Evolutionary conservation across 768 basidiomycete species (phyloP).

Genomic region (Hericium coralloides): DNA sequence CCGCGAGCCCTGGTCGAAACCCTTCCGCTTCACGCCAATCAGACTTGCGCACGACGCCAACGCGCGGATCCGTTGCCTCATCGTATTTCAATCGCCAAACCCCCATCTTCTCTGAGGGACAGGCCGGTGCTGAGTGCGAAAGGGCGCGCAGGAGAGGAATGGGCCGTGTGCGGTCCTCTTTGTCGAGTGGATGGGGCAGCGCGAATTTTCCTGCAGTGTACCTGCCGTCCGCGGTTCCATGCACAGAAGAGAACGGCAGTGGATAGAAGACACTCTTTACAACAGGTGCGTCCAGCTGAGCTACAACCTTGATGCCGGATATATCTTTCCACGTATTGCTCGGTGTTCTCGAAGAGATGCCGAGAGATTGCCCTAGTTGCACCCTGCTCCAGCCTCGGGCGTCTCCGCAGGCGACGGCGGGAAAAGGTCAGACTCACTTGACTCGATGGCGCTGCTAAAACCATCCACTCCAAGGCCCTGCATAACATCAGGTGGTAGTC

Average conservation of each 20-base stretch:
- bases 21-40: slow-evolving; percentile 64
- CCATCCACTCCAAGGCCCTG: neutral
- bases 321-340: too few species aligned
- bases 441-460: neutral
- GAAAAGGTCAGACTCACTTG: neutral
- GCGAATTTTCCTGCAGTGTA: slow-evolving; percentile 69
- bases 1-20: slow-evolving; percentile 26
- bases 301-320: neutral
- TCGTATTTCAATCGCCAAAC: slow-evolving; percentile 49
- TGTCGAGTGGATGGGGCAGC: slow-evolving; percentile 53
- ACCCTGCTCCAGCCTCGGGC: neutral
- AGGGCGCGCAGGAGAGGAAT: slow-evolving; percentile 21
- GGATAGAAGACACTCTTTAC: slow-evolving; percentile 48
- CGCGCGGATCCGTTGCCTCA: slow-evolving; percentile 60
- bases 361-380: too few species aligned
- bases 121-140: slow-evolving; percentile 17
- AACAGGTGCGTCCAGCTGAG: slow-evolving; percentile 14
- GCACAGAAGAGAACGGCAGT: slow-evolving; percentile 61
- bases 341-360: too few species aligned
- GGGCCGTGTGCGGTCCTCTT: slow-evolving; percentile 20
- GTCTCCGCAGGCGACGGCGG: neutral
- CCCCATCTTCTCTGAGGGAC: slow-evolving; percentile 14
- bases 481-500: neutral
- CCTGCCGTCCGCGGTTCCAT: slow-evolving; percentile 61
- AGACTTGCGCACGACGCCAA: slow-evolving; percentile 60